A percentile compares a stretch with the other conserved stretches of the same genome.
phyloP scores from a whole-genome alignment of 2,329 filamentous ascomycete species.

The Colletotrichum tabaci region DNA sequence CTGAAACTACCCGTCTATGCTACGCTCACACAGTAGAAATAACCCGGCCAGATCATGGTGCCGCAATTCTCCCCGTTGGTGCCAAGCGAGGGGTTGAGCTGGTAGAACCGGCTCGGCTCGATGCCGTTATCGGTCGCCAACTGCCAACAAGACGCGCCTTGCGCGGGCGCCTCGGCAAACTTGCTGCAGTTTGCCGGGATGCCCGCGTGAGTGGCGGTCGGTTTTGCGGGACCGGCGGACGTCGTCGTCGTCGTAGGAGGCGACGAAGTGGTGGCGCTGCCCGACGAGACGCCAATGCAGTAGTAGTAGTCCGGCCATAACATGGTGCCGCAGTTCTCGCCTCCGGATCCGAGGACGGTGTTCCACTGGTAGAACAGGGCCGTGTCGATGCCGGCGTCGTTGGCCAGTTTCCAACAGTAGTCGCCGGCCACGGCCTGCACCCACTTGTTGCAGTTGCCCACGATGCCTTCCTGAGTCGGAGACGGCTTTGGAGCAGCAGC shows the following conservation, averaged over 20 bases:
- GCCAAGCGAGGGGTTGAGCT: constrained; percentile 43
- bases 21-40: constrained; percentile 46
- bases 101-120: constrained; percentile 18
- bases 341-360: constrained; percentile 37
- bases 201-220: constrained; percentile 19
- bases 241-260: constrained; percentile 8
- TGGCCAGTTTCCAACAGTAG: constrained; percentile 25
- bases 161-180: constrained; percentile 9
- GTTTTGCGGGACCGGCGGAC: constrained; percentile 7
- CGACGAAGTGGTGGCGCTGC: neutral
- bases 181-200: constrained; percentile 19
- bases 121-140: constrained; percentile 6
- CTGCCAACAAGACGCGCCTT: constrained; percentile 1
- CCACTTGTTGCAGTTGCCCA: constrained; percentile 40
- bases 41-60: constrained; percentile 43
- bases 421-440: constrained; percentile 12
- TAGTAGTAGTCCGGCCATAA: constrained; percentile 47
- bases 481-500: constrained; percentile 15
- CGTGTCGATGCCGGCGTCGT: constrained; percentile 16
- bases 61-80: constrained; percentile 45
- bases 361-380: constrained; percentile 23
- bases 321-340: constrained; percentile 47
- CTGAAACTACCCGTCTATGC: neutral
- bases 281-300: constrained; percentile 42
- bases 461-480: constrained; percentile 26